Percentiles rank a stretch among this genome's conserved stretches.
Evolutionary conservation across 768 basidiomycete genomes (phyloP).

Genomic region (Tephrocybe rancida): DNA sequence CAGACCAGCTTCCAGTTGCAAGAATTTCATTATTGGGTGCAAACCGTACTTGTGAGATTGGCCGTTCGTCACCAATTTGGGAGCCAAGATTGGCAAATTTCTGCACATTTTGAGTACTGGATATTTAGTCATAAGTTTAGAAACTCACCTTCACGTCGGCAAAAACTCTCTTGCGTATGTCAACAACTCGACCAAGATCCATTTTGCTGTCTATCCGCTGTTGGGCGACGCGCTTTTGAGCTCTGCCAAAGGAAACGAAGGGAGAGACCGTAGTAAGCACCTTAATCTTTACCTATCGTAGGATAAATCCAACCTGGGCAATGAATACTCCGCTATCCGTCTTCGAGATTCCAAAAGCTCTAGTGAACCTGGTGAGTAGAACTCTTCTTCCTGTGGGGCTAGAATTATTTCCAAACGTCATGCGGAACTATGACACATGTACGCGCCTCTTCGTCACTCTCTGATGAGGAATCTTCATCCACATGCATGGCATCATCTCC

Average conservation of each 20-base stretch:
- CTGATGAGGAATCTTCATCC: slow-evolving; percentile 68
- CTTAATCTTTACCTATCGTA: slow-evolving; percentile 58
- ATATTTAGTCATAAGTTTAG: neutral
- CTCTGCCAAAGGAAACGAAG: slow-evolving; percentile 64
- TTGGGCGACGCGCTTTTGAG: slow-evolving; percentile 90
- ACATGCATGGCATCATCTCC: slow-evolving; percentile 81
- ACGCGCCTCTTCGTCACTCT: slow-evolving; percentile 77
- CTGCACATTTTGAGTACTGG: slow-evolving; percentile 35
- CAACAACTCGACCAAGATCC: slow-evolving; percentile 87
- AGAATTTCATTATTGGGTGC: slow-evolving; percentile 88
- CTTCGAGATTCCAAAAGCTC: slow-evolving; percentile 86
- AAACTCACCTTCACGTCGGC: slow-evolving; percentile 80
- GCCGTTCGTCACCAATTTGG: slow-evolving; percentile 96
- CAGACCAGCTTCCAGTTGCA: slow-evolving; percentile 96
- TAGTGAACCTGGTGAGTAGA: slow-evolving; percentile 90
- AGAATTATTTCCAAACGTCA: slow-evolving; percentile 5
- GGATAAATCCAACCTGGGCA: slow-evolving; percentile 87
- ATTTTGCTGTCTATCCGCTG: slow-evolving; percentile 90
- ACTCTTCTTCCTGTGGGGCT: slow-evolving; percentile 82
- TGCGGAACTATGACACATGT: neutral
- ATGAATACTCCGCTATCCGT: slow-evolving; percentile 89
- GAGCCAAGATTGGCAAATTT: slow-evolving; percentile 93
- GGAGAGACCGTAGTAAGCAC: slow-evolving; percentile 70
- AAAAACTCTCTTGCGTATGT: slow-evolving; percentile 90
- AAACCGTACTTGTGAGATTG: slow-evolving; percentile 92